Evolutionary conservation across 2,329 filamentous ascomycete species (phyloP).

Genomic region (Phialophora macrospora): DNA sequence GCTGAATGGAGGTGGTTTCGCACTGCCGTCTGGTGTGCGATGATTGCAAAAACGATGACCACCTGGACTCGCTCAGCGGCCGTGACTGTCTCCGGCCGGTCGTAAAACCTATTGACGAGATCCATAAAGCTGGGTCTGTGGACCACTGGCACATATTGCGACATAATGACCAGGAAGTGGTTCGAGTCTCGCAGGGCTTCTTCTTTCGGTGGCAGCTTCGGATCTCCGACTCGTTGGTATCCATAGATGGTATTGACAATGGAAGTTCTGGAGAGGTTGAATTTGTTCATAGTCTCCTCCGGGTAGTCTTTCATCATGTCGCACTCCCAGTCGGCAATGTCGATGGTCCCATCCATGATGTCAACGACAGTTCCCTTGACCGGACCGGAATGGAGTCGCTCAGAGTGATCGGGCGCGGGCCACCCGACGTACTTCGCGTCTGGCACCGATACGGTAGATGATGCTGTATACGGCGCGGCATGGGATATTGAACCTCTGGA

Average conservation of each 20-base stretch:
- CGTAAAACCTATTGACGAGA: slow-evolving; percentile 73
- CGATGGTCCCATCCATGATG: slow-evolving; percentile 73
- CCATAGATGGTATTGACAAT: slow-evolving; percentile 70
- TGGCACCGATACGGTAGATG: slow-evolving; percentile 24
- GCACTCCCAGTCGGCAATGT: slow-evolving; percentile 73
- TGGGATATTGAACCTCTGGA: slow-evolving; percentile 12
- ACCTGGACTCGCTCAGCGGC: slow-evolving; percentile 70
- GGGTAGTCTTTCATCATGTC: slow-evolving; percentile 60
- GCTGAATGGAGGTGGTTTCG: slow-evolving; percentile 66
- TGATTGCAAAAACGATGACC: slow-evolving; percentile 79
- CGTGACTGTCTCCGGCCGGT: slow-evolving; percentile 65
- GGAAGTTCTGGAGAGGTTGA: slow-evolving; percentile 74
- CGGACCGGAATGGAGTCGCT: slow-evolving; percentile 31
- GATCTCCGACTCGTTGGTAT: slow-evolving; percentile 59
- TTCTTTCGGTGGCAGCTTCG: slow-evolving; percentile 66
- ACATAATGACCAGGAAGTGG: slow-evolving; percentile 76
- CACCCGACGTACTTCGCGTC: slow-evolving; percentile 37
- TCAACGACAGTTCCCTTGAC: slow-evolving; percentile 76
- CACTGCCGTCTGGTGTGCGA: slow-evolving; percentile 76
- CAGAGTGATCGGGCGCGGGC: slow-evolving; percentile 32
- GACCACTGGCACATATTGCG: slow-evolving; percentile 75
- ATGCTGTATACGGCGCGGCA: slow-evolving; percentile 13
- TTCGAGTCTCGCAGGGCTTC: slow-evolving; percentile 71
- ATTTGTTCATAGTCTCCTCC: slow-evolving; percentile 54
- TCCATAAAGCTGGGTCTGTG: slow-evolving; percentile 75